Evolutionary conservation across 2,329 filamentous ascomycete species (phyloP).

Genomic region (Epichloe gansuensis): DNA sequence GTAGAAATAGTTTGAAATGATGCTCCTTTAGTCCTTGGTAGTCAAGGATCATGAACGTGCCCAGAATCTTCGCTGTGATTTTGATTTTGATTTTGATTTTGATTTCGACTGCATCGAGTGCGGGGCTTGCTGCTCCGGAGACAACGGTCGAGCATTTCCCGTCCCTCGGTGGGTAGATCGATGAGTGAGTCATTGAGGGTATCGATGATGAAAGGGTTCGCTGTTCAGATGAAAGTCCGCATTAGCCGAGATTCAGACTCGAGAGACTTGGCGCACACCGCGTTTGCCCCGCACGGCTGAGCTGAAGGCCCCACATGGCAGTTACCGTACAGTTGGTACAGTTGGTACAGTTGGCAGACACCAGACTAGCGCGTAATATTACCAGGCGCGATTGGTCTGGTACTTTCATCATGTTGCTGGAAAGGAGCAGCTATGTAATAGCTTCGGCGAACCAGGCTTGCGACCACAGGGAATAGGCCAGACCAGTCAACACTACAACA

Average conservation of each 20-base stretch:
- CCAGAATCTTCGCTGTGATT: background rate
- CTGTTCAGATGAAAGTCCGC: constrained; percentile 9
- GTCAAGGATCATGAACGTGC: background rate
- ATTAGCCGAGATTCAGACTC: constrained; percentile 4
- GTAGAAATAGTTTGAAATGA: background rate
- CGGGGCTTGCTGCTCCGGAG: constrained; percentile 7
- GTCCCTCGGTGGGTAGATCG: constrained; percentile 25
- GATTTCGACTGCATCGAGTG: background rate
- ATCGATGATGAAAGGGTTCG: constrained; percentile 29
- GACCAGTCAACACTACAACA: too few species aligned
- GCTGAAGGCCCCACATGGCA: background rate
- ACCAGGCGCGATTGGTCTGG: background rate
- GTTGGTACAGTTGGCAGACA: background rate
- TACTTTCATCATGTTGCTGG: background rate
- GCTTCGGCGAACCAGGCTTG: background rate
- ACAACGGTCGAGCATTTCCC: constrained; percentile 22
- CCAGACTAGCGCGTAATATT: background rate
- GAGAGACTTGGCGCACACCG: background rate
- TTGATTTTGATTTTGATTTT: background rate
- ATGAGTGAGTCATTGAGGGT: constrained; percentile 26
- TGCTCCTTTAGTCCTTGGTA: too few species aligned
- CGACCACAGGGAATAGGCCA: background rate
- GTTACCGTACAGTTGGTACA: background rate
- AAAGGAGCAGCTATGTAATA: background rate
- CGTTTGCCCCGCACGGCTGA: background rate